A percentile compares a stretch with the other conserved stretches of the same genome.
phyloP scores from a whole-genome alignment of 495 filamentous ascomycete species.

The Podospora bellae-mahoneyi region DNA sequence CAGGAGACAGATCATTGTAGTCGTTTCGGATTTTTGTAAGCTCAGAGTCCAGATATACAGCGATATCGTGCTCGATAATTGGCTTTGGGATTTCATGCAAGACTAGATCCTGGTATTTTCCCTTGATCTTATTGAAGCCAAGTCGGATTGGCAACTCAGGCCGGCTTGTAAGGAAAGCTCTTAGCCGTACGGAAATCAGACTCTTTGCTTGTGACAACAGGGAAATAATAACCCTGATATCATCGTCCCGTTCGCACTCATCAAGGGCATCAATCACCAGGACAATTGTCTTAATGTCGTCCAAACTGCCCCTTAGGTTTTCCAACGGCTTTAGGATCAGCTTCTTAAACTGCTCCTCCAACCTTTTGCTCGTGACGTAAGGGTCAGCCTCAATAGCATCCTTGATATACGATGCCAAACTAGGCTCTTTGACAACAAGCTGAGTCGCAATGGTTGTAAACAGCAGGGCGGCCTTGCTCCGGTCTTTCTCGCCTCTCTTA shows the following conservation, averaged over 20 bases:
- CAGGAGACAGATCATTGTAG: conserved; percentile 21
- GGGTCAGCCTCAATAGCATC: conserved; percentile 39
- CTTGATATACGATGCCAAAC: conserved; percentile 29
- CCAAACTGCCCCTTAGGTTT: background rate
- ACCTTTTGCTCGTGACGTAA: conserved; percentile 35
- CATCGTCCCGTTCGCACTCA: conserved; percentile 27
- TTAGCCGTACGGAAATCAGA: conserved; percentile 14
- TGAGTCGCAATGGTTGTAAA: conserved; percentile 47
- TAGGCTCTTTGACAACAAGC: conserved; percentile 31
- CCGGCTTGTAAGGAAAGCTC: conserved; percentile 38
- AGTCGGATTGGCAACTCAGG: conserved; percentile 45
- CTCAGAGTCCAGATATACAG: conserved; percentile 30
- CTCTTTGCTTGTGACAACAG: conserved; percentile 29
- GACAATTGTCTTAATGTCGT: background rate
- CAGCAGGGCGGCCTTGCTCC: conserved; percentile 38
- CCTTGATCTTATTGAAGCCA: conserved; percentile 28
- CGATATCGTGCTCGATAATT: conserved; percentile 37
- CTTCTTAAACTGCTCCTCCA: conserved; percentile 47
- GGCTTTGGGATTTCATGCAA: conserved; percentile 33
- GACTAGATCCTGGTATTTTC: conserved; percentile 29
- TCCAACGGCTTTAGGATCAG: conserved; percentile 44
- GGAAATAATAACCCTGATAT: conserved; percentile 39
- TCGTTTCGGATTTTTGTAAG: conserved; percentile 23
- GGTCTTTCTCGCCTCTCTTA: conserved; percentile 45
- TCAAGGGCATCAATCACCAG: conserved; percentile 31